phyloP scores from a whole-genome alignment of 768 basidiomycete species.

The Mycena venus region DNA sequence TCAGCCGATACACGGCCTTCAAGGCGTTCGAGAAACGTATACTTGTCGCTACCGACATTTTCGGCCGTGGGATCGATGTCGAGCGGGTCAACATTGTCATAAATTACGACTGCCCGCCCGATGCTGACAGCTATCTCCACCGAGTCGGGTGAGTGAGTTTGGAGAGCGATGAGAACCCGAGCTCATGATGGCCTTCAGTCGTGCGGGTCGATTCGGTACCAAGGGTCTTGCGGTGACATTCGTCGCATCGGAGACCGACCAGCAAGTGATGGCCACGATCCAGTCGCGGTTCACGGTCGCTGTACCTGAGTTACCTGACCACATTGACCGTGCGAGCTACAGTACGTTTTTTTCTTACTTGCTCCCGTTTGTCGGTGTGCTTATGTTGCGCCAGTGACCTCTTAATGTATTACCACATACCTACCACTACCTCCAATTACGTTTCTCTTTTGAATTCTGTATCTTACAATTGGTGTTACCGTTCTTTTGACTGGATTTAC shows the following conservation, averaged over 20 bases:
- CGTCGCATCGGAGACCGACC: slow-evolving; percentile 91
- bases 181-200: slow-evolving; percentile 58
- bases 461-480: slow-evolving; percentile 29
- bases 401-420: slow-evolving; percentile 50
- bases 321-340: slow-evolving; percentile 95
- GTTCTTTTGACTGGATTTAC: slow-evolving; percentile 15
- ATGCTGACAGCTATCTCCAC: slow-evolving; percentile 98
- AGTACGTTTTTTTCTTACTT: slow-evolving; percentile 71
- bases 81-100: slow-evolving; percentile 99
- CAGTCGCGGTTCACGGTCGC: slow-evolving; percentile 98
- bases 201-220: slow-evolving; percentile 99
- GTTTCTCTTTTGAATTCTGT: slow-evolving; percentile 30
- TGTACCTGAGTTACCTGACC: slow-evolving; percentile 93
- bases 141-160: slow-evolving; percentile 84
- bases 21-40: slow-evolving; percentile 99
- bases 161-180: not conserved
- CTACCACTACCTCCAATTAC: not conserved
- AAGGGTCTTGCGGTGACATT: slow-evolving; percentile 99
- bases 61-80: slow-evolving; percentile 99
- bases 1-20: slow-evolving; percentile 96
- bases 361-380: not conserved
- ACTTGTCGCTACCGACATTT: slow-evolving; percentile 98
- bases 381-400: slow-evolving; percentile 55
- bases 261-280: slow-evolving; percentile 94
- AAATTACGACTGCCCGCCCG: slow-evolving; percentile 98